phyloP scores from a whole-genome alignment of 495 filamentous ascomycete genomes.

The Sordaria brevicollis region DNA sequence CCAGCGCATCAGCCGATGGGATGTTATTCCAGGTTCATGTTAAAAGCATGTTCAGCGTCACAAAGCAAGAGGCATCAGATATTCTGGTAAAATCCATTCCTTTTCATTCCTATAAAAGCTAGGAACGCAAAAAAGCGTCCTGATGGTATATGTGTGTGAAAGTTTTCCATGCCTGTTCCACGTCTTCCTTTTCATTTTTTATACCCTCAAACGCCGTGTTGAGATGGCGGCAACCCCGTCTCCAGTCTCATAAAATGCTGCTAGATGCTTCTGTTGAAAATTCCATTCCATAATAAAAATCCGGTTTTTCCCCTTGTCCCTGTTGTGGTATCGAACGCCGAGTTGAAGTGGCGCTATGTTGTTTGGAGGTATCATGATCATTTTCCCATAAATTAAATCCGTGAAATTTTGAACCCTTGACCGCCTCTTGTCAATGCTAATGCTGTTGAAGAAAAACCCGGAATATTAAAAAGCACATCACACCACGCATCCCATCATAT shows the following conservation, averaged over 20 bases:
- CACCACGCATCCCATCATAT: slow-evolving; percentile 3
- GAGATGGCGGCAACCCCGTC: slow-evolving; percentile 21
- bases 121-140: background rate
- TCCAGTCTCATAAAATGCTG: slow-evolving; percentile 13
- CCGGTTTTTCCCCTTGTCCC: slow-evolving; percentile 19
- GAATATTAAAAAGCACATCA: slow-evolving; percentile 7
- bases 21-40: too few species aligned
- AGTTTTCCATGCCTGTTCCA: background rate
- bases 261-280: slow-evolving; percentile 24
- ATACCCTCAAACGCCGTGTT: slow-evolving; percentile 22
- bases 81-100: background rate
- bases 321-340: slow-evolving; percentile 15
- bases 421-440: slow-evolving; percentile 22
- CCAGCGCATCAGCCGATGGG: too few species aligned
- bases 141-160: background rate
- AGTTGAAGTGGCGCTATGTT: slow-evolving; percentile 25
- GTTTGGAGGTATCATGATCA: slow-evolving; percentile 22
- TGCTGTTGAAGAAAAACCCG: slow-evolving; percentile 30
- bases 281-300: too few species aligned
- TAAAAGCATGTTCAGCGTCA: background rate
- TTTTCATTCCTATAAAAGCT: background rate
- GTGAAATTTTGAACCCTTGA: slow-evolving; percentile 17
- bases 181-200: slow-evolving; percentile 10
- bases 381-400: slow-evolving; percentile 19
- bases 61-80: background rate